Evolutionary conservation across 495 filamentous ascomycete genomes (phyloP).

Genomic region (Penicillium angulare): DNA sequence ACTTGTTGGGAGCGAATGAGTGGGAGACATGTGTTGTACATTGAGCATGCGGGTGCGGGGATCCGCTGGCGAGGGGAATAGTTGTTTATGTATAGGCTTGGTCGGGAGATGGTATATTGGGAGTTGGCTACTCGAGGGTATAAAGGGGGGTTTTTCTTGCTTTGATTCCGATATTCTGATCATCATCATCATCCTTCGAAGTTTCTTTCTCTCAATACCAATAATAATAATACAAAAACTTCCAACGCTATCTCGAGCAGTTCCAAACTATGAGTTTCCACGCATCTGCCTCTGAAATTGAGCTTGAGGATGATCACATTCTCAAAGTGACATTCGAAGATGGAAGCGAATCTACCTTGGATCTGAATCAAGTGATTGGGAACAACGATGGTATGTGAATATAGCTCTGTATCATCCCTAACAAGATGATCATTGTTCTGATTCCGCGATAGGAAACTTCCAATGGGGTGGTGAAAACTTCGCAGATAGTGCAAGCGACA

Average conservation of each 20-base stretch:
- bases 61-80: too few relatives aligned
- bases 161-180: too few relatives aligned
- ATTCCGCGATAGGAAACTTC: slow-evolving; percentile 35
- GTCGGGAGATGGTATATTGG: background rate
- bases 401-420: too few relatives aligned
- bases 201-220: background rate
- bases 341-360: slow-evolving; percentile 29
- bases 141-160: background rate
- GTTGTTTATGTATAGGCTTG: background rate
- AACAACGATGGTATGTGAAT: slow-evolving; percentile 48
- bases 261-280: slow-evolving; percentile 47
- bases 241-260: too few relatives aligned
- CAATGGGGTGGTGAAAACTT: slow-evolving; percentile 46
- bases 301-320: slow-evolving; percentile 41
- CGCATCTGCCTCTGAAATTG: slow-evolving; percentile 31
- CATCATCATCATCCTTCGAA: too few relatives aligned
- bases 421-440: background rate
- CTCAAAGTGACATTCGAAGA: slow-evolving; percentile 38
- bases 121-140: background rate
- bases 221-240: too few relatives aligned
- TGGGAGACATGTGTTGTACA: too few relatives aligned
- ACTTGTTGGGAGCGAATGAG: too few relatives aligned
- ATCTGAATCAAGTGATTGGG: slow-evolving; percentile 42
- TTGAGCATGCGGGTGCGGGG: too few relatives aligned
- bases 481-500: slow-evolving; percentile 32